Conservation (phyloP, 257 asterid genomes). For the Gentiana straminea region DNA sequence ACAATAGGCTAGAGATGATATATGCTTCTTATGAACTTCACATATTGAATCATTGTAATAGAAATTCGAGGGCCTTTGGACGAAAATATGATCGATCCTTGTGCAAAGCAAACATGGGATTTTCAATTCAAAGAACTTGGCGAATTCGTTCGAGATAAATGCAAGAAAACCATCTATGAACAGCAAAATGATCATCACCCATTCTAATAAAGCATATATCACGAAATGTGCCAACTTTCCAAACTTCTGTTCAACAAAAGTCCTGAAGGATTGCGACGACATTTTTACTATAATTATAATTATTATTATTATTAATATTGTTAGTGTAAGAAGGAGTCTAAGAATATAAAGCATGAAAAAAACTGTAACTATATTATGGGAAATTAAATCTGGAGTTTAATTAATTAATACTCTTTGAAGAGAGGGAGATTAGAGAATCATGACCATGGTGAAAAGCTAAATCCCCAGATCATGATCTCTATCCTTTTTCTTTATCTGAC, state of each 20-base stretch:
- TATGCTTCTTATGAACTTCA: slow-evolving; percentile 61
- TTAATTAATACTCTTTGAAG: not conserved
- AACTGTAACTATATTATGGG: not conserved
- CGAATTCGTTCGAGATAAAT: slow-evolving; percentile 54
- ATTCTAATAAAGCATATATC: slow-evolving; percentile 55
- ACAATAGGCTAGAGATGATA: slow-evolving; percentile 81
- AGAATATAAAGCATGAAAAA: not conserved
- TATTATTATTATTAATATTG: no score
- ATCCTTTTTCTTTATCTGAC: slow-evolving; percentile 9
- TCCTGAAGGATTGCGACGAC: slow-evolving; percentile 13
- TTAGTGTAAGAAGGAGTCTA: not conserved
- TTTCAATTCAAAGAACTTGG: slow-evolving; percentile 52
- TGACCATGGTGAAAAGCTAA: slow-evolving; percentile 28
- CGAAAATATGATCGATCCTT: slow-evolving; percentile 50
- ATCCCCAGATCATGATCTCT: slow-evolving; percentile 53
- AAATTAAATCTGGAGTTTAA: not conserved
- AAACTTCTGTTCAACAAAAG: slow-evolving; percentile 40
- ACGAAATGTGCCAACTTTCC: slow-evolving; percentile 51
- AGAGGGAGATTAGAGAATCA: slow-evolving; percentile 30
- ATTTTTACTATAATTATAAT: not conserved
- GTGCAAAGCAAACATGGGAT: slow-evolving; percentile 84
- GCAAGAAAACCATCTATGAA: slow-evolving; percentile 62
- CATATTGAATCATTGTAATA: slow-evolving; percentile 75
- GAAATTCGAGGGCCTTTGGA: slow-evolving; percentile 33
- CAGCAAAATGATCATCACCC: slow-evolving; percentile 57